phyloP scores from a whole-genome alignment of 805 yeast species.

The Saccharomycopsis fibuligera region DNA sequence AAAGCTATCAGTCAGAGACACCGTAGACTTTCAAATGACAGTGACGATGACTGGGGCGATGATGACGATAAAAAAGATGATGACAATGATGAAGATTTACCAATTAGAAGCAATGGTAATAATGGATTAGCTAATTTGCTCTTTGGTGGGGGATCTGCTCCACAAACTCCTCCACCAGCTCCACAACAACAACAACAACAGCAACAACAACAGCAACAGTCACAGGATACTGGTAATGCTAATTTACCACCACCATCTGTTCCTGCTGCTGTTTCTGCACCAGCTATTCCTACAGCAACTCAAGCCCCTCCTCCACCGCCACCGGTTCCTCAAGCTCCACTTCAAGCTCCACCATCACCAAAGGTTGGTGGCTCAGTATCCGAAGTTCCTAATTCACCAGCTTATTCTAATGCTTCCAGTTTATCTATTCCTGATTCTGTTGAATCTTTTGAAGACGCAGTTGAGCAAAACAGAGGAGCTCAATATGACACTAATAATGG shows the following conservation, averaged over 20 bases:
- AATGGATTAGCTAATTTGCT: conserved; percentile 17
- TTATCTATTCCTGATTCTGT: conserved; percentile 21
- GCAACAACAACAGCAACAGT: too few relatives aligned
- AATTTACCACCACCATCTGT: background rate
- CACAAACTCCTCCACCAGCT: background rate
- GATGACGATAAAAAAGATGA: conserved; percentile 16
- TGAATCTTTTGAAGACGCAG: conserved; percentile 21
- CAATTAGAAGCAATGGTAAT: conserved; percentile 14
- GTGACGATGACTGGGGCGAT: conserved; percentile 21
- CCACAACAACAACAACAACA: conserved; percentile 1
- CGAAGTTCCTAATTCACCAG: conserved; percentile 15
- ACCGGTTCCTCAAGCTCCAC: background rate
- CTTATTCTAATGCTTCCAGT: conserved; percentile 17
- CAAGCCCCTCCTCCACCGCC: background rate
- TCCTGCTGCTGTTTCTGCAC: conserved; percentile 3
- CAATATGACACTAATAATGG: too few relatives aligned
- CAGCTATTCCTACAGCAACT: conserved; percentile 4
- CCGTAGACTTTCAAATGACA: conserved; percentile 5
- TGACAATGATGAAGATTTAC: conserved; percentile 21
- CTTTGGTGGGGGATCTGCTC: conserved; percentile 13
- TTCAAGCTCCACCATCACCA: conserved; percentile 2
- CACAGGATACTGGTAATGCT: too few relatives aligned
- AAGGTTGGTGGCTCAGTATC: background rate
- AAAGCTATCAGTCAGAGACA: conserved; percentile 15
- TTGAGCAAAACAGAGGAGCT: too few relatives aligned